Base-by-base conservation (phyloP, 441 rosid species). In the Populus trichocarpa region DNA sequence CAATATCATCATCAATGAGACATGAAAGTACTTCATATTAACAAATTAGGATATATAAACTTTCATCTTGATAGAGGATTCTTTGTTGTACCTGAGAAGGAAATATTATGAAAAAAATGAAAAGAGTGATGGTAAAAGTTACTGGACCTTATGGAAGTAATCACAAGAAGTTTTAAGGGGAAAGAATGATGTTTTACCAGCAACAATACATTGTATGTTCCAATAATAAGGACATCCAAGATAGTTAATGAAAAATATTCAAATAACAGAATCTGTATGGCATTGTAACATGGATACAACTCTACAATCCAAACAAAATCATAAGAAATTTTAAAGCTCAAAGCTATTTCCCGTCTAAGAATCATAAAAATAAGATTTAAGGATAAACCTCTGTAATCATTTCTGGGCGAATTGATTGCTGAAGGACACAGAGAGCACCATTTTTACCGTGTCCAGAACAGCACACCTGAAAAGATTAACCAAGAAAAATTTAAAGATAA, bases 381-480 rank as follows among this genome's bases (percentile, higher is more conserved):
- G 18, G 12, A 72, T 79, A 77, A 73, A 97, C 99, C 98, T 97
- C 99, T 69, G 99, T 94, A 72, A 97, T 97, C 91, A 89, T 85
- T 84, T 97, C 99, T 3, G 99, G 99, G 84, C 99, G 93, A 90
- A 97, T 84, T 50, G 99, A 97, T 86, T 95, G 99, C 85, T 90
- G 91, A 83, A 94, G 98, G 81, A 97, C 92, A 85, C 89, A 91
- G 66, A 97, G 83, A 77, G 97, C 73, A 59, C 99, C 99, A 81
- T 94, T 97, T 83, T 97, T 97, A 67, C 99, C 99, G 86, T 97
- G 98, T 85, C 99, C 99, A 78, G 99, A 97, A 84, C 99, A 97
- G 90, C 98, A 97, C 23, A 97, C 98, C 99, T 97, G 86, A 81
- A 78, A 80, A 77, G 25, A 71, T 68, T 69, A 71, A 72, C 77